Conservation (phyloP, 2,329 filamentous ascomycete genomes). For the Lizonia empirigonia region DNA sequence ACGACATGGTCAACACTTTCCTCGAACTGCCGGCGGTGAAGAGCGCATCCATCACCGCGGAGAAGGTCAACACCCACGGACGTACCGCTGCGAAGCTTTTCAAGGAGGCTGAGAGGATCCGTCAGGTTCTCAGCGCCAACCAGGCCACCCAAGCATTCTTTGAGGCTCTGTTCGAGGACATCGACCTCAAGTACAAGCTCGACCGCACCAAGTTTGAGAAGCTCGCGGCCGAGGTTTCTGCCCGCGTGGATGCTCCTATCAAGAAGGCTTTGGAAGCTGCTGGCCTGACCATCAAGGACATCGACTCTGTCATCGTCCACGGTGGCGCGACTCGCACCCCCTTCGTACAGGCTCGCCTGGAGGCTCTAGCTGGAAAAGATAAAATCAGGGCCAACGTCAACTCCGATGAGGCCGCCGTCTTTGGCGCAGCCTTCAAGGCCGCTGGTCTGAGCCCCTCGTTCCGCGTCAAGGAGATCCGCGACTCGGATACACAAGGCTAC, state of each 20-base stretch:
- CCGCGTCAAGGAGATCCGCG: conserved; percentile 94
- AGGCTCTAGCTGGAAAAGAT: conserved; percentile 72
- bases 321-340: conserved; percentile 89
- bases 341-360: conserved; percentile 89
- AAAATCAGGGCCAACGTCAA: conserved; percentile 96
- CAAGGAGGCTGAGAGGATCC: conserved; percentile 86
- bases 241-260: conserved; percentile 72
- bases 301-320: conserved; percentile 91
- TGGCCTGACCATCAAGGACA: conserved; percentile 72
- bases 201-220: conserved; percentile 80
- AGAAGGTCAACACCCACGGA: conserved; percentile 74
- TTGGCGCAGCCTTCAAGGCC: conserved; percentile 93
- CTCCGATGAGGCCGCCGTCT: conserved; percentile 93
- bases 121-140: conserved; percentile 94
- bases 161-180: conserved; percentile 87
- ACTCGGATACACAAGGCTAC: conserved; percentile 77
- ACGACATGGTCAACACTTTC: conserved; percentile 86
- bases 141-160: conserved; percentile 79
- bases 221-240: conserved; percentile 70
- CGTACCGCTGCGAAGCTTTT: conserved; percentile 87
- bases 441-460: conserved; percentile 93
- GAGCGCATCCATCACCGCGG: conserved; percentile 65
- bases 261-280: conserved; percentile 75
- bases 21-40: conserved; percentile 68
- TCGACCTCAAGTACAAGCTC: conserved; percentile 93